phyloP scores from a whole-genome alignment of 2,329 filamentous ascomycete species.

The Pseudocercospora pini-densiflorae region DNA sequence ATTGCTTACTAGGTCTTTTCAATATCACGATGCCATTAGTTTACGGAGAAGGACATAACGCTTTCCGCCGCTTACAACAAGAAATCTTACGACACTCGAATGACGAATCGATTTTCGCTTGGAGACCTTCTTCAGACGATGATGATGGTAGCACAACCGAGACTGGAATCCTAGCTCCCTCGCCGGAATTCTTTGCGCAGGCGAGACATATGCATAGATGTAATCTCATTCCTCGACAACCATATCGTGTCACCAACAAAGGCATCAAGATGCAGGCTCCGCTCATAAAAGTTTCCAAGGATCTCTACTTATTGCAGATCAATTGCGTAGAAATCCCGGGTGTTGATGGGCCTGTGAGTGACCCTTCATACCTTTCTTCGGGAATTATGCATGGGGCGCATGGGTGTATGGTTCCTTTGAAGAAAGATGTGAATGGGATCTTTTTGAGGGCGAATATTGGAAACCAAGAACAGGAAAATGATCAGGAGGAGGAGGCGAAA shows the following conservation, averaged over 20 bases:
- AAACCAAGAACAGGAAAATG: not conserved
- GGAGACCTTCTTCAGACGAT: not conserved
- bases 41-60: slow-evolving; percentile 14
- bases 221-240: not conserved
- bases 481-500: not conserved
- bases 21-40: slow-evolving; percentile 45
- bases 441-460: not conserved
- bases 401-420: slow-evolving; percentile 6
- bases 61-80: slow-evolving; percentile 14
- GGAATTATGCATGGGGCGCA: not conserved
- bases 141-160: not conserved
- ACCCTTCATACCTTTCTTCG: not conserved
- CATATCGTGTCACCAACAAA: slow-evolving; percentile 7
- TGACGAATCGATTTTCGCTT: slow-evolving; percentile 11
- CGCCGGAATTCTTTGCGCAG: not conserved
- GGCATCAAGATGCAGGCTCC: slow-evolving; percentile 7
- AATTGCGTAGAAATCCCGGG: slow-evolving; percentile 2
- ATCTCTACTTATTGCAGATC: not conserved
- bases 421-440: slow-evolving; percentile 1
- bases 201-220: not conserved
- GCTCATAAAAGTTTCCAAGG: not conserved
- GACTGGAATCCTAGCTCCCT: not conserved
- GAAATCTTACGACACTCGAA: slow-evolving; percentile 15
- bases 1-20: slow-evolving; percentile 52
- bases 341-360: not conserved